phyloP scores from a whole-genome alignment of 2,329 filamentous ascomycete species.

The Fusarium sublunatum region DNA sequence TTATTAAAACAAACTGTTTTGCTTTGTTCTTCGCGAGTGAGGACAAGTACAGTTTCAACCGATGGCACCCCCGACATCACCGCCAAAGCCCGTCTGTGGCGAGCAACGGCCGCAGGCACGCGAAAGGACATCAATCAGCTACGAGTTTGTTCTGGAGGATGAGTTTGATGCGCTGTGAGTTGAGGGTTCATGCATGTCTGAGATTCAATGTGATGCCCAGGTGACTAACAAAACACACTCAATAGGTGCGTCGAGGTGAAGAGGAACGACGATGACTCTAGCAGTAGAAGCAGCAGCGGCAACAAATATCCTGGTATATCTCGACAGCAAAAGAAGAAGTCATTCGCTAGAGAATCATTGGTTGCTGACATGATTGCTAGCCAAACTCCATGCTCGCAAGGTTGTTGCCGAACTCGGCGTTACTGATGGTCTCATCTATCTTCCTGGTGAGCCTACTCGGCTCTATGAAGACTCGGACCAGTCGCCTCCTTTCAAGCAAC shows the following conservation, averaged over 20 bases:
- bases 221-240: conserved; percentile 10
- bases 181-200: neutral
- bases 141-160: conserved; percentile 58
- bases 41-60: conserved; percentile 6
- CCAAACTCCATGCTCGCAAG: conserved; percentile 67
- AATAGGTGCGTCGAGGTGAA: conserved; percentile 55
- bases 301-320: conserved; percentile 55
- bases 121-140: conserved; percentile 37
- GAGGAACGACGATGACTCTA: conserved; percentile 30
- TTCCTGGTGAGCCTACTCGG: conserved; percentile 63
- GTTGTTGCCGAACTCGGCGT: conserved; percentile 63
- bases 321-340: neutral
- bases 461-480: conserved; percentile 70
- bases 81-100: conserved; percentile 34
- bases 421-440: conserved; percentile 64
- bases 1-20: conserved; percentile 6
- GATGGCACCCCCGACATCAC: conserved; percentile 36
- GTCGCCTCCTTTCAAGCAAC: conserved; percentile 66
- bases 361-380: conserved; percentile 48
- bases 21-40: neutral
- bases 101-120: conserved; percentile 35
- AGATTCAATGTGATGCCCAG: too few species aligned
- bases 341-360: neutral
- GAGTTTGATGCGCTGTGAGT: conserved; percentile 68
- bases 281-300: conserved; percentile 35